A percentile compares a stretch with the other conserved stretches of the same genome.
phyloP scores from a whole-genome alignment of 2,329 filamentous ascomycete genomes.

The Cladosporium sp. region DNA sequence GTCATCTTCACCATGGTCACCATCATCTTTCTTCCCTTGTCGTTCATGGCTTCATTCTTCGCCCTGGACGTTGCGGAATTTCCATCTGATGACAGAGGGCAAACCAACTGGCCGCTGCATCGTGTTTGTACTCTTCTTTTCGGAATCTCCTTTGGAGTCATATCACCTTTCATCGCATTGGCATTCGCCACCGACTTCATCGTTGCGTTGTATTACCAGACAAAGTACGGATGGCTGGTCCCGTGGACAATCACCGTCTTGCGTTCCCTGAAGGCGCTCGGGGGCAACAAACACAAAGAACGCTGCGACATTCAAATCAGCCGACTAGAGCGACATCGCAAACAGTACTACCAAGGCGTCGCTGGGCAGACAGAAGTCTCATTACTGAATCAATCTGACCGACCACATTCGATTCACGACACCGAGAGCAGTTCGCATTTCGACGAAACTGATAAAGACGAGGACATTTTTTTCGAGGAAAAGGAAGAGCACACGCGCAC shows the following conservation, averaged over 20 bases:
- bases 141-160: neutral
- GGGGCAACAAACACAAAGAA: no score
- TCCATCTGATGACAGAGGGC: conserved; percentile 21
- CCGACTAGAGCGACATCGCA: no score
- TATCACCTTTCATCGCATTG: neutral
- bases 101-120: neutral
- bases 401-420: no score
- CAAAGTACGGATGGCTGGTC: neutral
- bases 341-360: no score
- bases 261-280: no score
- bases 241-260: neutral
- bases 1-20: conserved; percentile 58
- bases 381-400: no score
- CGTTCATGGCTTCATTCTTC: conserved; percentile 53
- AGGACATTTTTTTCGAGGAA: no score
- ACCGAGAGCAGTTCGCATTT: no score
- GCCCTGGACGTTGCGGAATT: conserved; percentile 51
- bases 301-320: no score
- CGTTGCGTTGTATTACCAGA: neutral
- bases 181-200: neutral
- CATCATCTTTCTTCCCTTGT: conserved; percentile 53
- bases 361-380: no score
- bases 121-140: neutral
- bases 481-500: no score
- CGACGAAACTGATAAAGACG: no score